Percentiles rank a stretch among this genome's conserved stretches.
phyloP scores from a whole-genome alignment of 768 basidiomycete genomes.

The Tricholoma sp. region DNA sequence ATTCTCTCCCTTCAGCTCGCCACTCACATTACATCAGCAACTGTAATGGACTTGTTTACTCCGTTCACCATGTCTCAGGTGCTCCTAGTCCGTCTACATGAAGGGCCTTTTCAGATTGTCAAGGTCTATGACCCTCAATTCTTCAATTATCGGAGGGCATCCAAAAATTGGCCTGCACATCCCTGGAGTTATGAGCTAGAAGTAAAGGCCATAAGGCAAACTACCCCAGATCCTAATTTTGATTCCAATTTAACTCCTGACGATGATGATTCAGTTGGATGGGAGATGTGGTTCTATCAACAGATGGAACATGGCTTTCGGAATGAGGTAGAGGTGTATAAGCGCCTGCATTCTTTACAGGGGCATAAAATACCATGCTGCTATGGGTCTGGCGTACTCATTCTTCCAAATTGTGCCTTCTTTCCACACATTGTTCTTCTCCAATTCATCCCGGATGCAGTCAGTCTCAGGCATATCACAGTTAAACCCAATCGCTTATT shows the following conservation, averaged over 20 bases:
- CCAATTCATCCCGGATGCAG: not conserved
- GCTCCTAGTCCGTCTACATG: not conserved
- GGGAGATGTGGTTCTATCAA: not conserved
- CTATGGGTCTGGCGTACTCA: not conserved
- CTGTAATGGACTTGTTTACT: constrained; percentile 6
- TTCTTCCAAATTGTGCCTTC: not conserved
- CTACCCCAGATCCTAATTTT: not conserved
- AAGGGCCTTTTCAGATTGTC: not conserved
- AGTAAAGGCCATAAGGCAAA: not conserved
- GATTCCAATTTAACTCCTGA: not conserved
- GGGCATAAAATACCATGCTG: not conserved
- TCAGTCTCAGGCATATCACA: not conserved
- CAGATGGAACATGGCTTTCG: not conserved
- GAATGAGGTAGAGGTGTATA: not conserved
- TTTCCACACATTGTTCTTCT: not conserved
- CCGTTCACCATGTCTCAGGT: not conserved
- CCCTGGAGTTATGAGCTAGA: not conserved
- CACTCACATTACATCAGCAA: not conserved
- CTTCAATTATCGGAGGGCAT: not conserved
- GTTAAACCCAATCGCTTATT: not conserved
- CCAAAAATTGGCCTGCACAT: not conserved
- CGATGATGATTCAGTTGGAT: not conserved
- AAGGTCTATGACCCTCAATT: constrained; percentile 1
- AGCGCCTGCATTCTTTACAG: not conserved
- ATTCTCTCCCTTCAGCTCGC: not conserved